These are phyloP conservation scores for Sarocladiaceae sp. DNA, from an alignment of 2,329 filamentous ascomycete genomes.

Conservation along the genomic window DNA sequence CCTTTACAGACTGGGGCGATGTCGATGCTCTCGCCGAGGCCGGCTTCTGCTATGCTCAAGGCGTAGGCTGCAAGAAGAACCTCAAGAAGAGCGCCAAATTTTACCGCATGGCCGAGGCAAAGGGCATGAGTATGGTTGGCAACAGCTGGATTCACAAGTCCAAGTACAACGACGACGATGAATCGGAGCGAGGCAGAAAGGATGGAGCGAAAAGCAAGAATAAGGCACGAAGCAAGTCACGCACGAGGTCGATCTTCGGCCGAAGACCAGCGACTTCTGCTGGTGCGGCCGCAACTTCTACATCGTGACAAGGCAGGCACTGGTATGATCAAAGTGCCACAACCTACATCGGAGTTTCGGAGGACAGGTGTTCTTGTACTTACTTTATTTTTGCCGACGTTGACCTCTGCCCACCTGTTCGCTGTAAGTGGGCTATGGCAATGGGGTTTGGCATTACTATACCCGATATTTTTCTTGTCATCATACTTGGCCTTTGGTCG, in stretches of 20 bases:
- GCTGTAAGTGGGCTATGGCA: not conserved
- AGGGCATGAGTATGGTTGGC: constrained; percentile 95
- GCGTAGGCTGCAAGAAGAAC: constrained; percentile 91
- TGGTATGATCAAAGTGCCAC: too few relatives aligned
- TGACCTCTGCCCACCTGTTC: not conserved
- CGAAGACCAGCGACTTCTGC: constrained; percentile 26
- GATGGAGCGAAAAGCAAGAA: constrained; percentile 46
- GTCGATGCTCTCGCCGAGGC: constrained; percentile 89
- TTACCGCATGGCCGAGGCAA: constrained; percentile 83
- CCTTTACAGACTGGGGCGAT: constrained; percentile 72
- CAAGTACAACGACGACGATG: constrained; percentile 67
- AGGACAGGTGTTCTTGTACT: not conserved
- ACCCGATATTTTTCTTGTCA: not conserved
- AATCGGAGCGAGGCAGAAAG: constrained; percentile 12
- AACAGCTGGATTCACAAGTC: constrained; percentile 99
- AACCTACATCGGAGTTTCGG: not conserved
- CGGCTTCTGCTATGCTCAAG: constrained; percentile 92
- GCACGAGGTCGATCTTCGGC: constrained; percentile 67
- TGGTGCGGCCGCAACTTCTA: not conserved
- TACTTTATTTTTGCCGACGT: not conserved
- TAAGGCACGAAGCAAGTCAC: constrained; percentile 69
- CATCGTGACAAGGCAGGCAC: too few relatives aligned
- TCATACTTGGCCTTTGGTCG: not conserved
- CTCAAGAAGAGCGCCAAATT: constrained; percentile 88
- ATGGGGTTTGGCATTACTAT: not conserved